Evolutionary conservation across 768 basidiomycete species (phyloP).

Genomic region (Dacryopinax primogenitus): DNA sequence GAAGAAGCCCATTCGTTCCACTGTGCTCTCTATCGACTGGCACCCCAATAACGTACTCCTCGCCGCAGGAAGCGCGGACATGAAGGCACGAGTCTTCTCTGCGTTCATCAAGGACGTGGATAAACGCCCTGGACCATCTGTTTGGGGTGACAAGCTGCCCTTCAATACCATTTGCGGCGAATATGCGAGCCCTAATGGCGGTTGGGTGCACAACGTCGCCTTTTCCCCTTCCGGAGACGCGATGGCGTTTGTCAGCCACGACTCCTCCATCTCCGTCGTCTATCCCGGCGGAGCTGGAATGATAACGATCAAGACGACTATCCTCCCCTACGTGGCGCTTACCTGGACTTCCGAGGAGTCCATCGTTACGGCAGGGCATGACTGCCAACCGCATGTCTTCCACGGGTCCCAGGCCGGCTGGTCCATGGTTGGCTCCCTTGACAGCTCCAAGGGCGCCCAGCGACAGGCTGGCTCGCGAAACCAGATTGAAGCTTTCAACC

Average conservation of each 20-base stretch:
- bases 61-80: constrained; percentile 93
- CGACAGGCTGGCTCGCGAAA: constrained; percentile 7
- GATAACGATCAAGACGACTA: constrained; percentile 59
- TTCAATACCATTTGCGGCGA: constrained; percentile 98
- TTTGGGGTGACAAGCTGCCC: constrained; percentile 97
- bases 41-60: constrained; percentile 97
- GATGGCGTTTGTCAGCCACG: constrained; percentile 89
- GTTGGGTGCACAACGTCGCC: constrained; percentile 92
- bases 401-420: constrained; percentile 62
- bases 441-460: constrained; percentile 35
- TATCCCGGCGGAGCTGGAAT: constrained; percentile 67
- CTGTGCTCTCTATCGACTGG: constrained; percentile 91
- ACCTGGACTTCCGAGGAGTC: constrained; percentile 73
- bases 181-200: constrained; percentile 74
- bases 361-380: constrained; percentile 88
- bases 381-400: constrained; percentile 90
- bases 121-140: constrained; percentile 73
- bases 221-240: constrained; percentile 96
- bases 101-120: constrained; percentile 99
- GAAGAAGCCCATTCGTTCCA: constrained; percentile 95
- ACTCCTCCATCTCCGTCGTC: constrained; percentile 84
- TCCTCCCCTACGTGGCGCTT: constrained; percentile 72
- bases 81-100: constrained; percentile 94
- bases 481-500: constrained; percentile 79
- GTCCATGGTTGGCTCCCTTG: constrained; percentile 67